Evolutionary conservation across 78 protist genomes (phyloP).

Genomic region (Emiliania huxleyi): DNA sequence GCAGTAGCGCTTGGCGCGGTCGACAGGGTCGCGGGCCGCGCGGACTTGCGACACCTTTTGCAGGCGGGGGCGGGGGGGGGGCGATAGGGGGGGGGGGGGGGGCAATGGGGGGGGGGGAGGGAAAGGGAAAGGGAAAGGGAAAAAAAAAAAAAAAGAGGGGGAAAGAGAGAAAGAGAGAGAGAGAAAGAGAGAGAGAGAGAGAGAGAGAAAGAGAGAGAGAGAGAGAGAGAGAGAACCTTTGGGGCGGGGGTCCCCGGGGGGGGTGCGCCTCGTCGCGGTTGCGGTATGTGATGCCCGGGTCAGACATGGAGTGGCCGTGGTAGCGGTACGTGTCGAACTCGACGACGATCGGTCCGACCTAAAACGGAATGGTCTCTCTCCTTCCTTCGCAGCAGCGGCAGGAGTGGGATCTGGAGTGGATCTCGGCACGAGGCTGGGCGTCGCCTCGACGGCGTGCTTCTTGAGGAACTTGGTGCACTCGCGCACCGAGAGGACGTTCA

Average conservation of each 20-base stretch:
- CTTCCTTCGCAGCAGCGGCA: too few species aligned
- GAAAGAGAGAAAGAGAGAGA: too few species aligned
- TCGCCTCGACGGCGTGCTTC: too few species aligned
- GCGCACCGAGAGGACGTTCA: slow-evolving; percentile 86
- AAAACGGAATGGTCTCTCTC: too few species aligned
- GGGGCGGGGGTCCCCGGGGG: not conserved
- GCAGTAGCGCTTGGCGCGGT: slow-evolving; percentile 34
- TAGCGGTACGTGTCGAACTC: slow-evolving; percentile 93
- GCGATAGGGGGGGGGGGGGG: not conserved
- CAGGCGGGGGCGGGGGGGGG: not conserved
- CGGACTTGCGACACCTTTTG: not conserved
- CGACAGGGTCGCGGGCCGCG: slow-evolving; percentile 19
- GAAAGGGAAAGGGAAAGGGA: too few species aligned
- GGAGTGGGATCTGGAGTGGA: not conserved
- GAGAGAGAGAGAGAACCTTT: too few species aligned
- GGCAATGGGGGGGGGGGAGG: not conserved
- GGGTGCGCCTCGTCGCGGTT: slow-evolving; percentile 36
- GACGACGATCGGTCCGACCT: slow-evolving; percentile 59
- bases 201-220: too few species aligned
- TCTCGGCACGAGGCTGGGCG: not conserved
- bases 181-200: too few species aligned
- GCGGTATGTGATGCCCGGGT: slow-evolving; percentile 94
- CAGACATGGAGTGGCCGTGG: slow-evolving; percentile 96
- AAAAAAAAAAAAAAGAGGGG: too few species aligned
- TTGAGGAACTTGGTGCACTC: not conserved